These are phyloP conservation scores for Fusarium marasasianum DNA, from an alignment of 2,329 filamentous ascomycete species.

Conservation along the genomic window DNA sequence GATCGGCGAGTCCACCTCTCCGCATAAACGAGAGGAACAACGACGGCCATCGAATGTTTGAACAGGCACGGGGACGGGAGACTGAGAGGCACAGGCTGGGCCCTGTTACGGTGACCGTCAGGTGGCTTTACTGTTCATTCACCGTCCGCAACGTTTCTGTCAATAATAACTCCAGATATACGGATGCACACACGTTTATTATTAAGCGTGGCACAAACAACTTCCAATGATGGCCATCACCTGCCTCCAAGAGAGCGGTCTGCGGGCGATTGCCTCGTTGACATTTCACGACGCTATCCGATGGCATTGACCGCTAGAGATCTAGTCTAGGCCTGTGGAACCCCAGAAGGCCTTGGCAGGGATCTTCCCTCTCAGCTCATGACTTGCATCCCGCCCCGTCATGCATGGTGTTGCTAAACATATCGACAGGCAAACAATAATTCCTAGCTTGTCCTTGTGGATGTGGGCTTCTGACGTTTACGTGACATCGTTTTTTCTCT, in stretches of 20 bases:
- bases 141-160: slow-evolving; percentile 15
- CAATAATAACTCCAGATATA: not conserved
- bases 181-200: not conserved
- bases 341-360: slow-evolving; percentile 24
- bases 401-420: slow-evolving; percentile 38
- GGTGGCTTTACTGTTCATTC: not conserved
- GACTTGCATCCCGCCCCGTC: slow-evolving; percentile 17
- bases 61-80: not conserved
- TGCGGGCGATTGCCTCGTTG: slow-evolving; percentile 23
- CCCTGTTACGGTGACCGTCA: slow-evolving; percentile 4
- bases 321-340: slow-evolving; percentile 7
- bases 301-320: slow-evolving; percentile 36
- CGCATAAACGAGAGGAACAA: slow-evolving; percentile 36
- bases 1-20: slow-evolving; percentile 27
- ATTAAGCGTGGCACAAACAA: not conserved
- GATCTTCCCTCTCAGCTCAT: slow-evolving; percentile 23
- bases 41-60: slow-evolving; percentile 5
- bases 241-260: slow-evolving; percentile 30
- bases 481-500: slow-evolving; percentile 9
- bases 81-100: not conserved
- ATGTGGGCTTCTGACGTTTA: slow-evolving; percentile 1
- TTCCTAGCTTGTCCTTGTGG: not conserved
- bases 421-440: slow-evolving; percentile 6
- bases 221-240: not conserved
- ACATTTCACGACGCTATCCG: slow-evolving; percentile 6